Percentiles rank a stretch among this genome's conserved stretches.
These are phyloP conservation scores for Sclerotinia borealis DNA, from an alignment of 2,329 filamentous ascomycete genomes.

Conservation along the genomic window DNA sequence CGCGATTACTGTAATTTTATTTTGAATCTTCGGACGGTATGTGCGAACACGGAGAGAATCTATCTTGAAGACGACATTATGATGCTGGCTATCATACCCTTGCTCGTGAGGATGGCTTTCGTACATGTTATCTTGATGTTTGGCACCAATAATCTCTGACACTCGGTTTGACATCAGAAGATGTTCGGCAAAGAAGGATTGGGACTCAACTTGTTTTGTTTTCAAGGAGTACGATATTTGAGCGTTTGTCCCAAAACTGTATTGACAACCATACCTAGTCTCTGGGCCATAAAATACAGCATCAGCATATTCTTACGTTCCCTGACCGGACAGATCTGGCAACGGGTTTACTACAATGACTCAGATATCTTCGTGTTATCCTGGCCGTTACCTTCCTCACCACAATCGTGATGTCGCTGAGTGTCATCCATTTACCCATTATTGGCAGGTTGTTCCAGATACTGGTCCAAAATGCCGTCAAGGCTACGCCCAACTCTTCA, in stretches of 20 bases:
- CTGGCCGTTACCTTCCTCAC: constrained; percentile 70
- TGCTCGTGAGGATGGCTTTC: constrained; percentile 76
- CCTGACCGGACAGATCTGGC: constrained; percentile 75
- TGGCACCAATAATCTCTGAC: constrained; percentile 83
- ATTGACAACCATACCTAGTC: constrained; percentile 45
- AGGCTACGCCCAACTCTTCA: constrained; percentile 77
- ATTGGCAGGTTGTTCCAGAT: constrained; percentile 77
- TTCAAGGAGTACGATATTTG: constrained; percentile 59
- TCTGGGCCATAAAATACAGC: constrained; percentile 87
- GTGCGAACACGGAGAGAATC: constrained; percentile 75
- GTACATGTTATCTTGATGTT: constrained; percentile 79
- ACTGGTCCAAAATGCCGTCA: constrained; percentile 79
- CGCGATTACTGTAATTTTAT: constrained; percentile 72
- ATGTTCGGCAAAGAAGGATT: constrained; percentile 58
- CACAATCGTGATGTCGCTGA: constrained; percentile 71
- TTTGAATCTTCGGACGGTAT: constrained; percentile 75
- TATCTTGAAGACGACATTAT: constrained; percentile 87
- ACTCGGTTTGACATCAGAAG: constrained; percentile 45
- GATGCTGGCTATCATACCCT: constrained; percentile 68
- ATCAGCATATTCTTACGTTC: constrained; percentile 85
- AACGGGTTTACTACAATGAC: constrained; percentile 62
- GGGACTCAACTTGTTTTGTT: constrained; percentile 77
- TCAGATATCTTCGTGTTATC: constrained; percentile 68
- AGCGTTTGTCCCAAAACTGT: neutral
- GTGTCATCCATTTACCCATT: constrained; percentile 68